Base-by-base conservation (phyloP, 306 rosid species). In the Glycyrrhiza uralensis region DNA sequence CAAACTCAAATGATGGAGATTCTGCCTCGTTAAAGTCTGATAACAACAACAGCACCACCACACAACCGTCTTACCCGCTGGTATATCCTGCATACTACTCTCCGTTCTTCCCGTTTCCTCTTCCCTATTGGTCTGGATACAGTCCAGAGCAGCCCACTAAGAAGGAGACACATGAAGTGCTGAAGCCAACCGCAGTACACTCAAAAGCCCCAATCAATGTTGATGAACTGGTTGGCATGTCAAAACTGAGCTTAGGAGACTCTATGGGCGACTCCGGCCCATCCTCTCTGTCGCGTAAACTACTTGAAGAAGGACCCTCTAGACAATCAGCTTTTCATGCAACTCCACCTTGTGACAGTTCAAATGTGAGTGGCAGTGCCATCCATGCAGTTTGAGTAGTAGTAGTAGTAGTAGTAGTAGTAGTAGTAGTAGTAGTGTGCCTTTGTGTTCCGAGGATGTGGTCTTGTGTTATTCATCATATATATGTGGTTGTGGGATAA, bases 251-350 rank as follows among this genome's bases (percentile, higher is more conserved):
- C 74, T 70, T 94, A 69, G 97, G 96, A 56, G 99, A 91, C 39
- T 69, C 97, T 13, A 82, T 84, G 19, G 96, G 87, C 22, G 79
- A 89, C 67, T 69, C 86, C 12, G 91, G 87, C 9, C 84, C 99
- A 12, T 91, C 99, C 10, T 60, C 96, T 2, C 85, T 94, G 64
- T 87, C 97, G 4, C 85, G 79, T 6, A 89, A 94, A 52, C 89
- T 94, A 51, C 78, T 70, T 11, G 88, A 94, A 69, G 97, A 94
- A 69, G 97, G 99, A 14, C 92, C 99, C 28, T 83, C 97, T 15
- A 81, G 99, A 76, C 99, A 90, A 82, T 94, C 99, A 0, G 99
- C 99, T 14, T 94, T 94, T 74, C 99, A 94, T 38, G 91, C 96
- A 44, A 91, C 90, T 29, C 91, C 99, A 13, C 57, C 84, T 9